A percentile compares a stretch with the other conserved stretches of the same genome.
Evolutionary conservation across 108 stramenopile species (phyloP).

Genomic region (Schizochytrium sp.): DNA sequence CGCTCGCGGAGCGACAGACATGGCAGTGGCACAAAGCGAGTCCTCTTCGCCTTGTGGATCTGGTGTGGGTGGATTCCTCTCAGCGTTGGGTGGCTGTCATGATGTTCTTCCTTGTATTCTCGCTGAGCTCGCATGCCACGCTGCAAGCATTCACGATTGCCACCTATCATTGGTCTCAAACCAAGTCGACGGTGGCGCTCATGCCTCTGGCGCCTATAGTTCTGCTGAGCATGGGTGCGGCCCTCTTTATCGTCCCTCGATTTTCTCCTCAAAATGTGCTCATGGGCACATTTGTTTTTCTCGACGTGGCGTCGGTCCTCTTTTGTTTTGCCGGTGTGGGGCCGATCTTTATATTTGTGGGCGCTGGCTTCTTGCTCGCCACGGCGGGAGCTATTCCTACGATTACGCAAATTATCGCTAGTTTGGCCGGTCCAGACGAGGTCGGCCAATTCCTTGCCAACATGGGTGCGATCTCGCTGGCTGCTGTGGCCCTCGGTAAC

Average conservation of each 20-base stretch:
- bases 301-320: background rate
- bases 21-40: constrained; percentile 18
- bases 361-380: background rate
- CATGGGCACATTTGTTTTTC: background rate
- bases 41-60: background rate
- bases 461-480: background rate
- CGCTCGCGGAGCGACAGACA: background rate
- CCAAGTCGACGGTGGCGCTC: background rate
- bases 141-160: background rate
- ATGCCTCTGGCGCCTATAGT: background rate
- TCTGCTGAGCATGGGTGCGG: background rate
- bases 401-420: background rate
- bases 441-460: background rate
- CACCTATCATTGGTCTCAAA: background rate
- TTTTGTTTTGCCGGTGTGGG: background rate
- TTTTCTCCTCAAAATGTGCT: background rate
- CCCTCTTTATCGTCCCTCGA: background rate
- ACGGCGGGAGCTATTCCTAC: background rate
- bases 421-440: background rate
- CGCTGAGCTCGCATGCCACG: background rate
- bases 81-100: background rate
- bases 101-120: background rate
- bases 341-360: background rate
- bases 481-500: background rate
- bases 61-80: background rate